A percentile compares a stretch with the other conserved stretches of the same genome.
phyloP scores from a whole-genome alignment of 257 asterid genomes.

The Petrea volubilis region DNA sequence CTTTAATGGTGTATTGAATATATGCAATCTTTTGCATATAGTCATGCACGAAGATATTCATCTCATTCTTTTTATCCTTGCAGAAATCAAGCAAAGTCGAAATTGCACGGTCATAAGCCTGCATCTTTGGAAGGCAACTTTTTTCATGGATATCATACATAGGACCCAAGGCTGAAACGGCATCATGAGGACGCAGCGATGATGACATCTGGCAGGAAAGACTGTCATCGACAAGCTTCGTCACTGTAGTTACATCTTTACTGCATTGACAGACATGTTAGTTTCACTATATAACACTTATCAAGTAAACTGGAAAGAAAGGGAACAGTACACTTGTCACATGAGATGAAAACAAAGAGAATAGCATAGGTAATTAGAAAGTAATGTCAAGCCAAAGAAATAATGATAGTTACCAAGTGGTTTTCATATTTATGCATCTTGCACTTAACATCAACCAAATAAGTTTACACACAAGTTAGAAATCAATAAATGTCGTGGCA shows the following conservation, averaged over 20 bases:
- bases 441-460: not conserved
- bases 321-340: not conserved
- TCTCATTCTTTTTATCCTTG: constrained; percentile 82
- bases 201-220: constrained; percentile 70
- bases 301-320: constrained; percentile 12
- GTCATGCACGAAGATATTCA: constrained; percentile 78
- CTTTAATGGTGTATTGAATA: constrained; percentile 81
- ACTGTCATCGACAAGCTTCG: constrained; percentile 92
- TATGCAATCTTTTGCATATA: constrained; percentile 93
- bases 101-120: constrained; percentile 64
- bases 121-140: constrained; percentile 81
- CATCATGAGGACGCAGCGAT: constrained; percentile 97
- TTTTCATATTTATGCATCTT: not conserved
- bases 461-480: not conserved
- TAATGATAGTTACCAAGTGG: not conserved
- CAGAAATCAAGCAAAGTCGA: constrained; percentile 70
- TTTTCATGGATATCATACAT: constrained; percentile 87
- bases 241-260: constrained; percentile 88
- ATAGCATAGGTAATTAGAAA: not conserved
- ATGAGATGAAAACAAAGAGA: not conserved
- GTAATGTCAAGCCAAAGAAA: not conserved
- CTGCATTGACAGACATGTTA: constrained; percentile 50
- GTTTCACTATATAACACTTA: constrained; percentile 9
- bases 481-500: not conserved
- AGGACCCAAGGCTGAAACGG: constrained; percentile 98